phyloP scores from a whole-genome alignment of 2,329 filamentous ascomycete species.

The Phialocephala subalpina region DNA sequence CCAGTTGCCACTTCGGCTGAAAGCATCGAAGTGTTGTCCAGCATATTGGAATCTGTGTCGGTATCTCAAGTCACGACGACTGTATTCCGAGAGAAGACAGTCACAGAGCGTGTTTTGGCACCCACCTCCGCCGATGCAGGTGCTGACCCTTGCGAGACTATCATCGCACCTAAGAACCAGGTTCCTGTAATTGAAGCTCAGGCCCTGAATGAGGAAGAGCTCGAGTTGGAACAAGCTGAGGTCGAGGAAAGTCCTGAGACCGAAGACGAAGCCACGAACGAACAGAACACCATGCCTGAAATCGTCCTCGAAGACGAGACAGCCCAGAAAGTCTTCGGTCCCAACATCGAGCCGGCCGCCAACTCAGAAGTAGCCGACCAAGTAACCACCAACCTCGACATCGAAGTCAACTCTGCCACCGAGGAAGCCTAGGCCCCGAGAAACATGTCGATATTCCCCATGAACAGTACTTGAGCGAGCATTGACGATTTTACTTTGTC shows the following conservation, averaged over 20 bases:
- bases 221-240: background rate
- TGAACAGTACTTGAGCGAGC: constrained; percentile 17
- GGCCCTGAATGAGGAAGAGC: background rate
- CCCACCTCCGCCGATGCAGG: background rate
- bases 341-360: background rate
- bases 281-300: background rate
- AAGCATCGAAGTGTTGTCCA: background rate
- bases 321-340: background rate
- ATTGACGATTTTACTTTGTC: constrained; percentile 8
- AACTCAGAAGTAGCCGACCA: background rate
- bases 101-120: constrained; percentile 1
- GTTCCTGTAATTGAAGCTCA: background rate
- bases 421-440: background rate
- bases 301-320: background rate
- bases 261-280: background rate
- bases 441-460: background rate
- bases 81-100: constrained; percentile 10
- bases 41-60: background rate
- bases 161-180: background rate
- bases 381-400: background rate
- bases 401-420: background rate
- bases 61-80: constrained; percentile 7
- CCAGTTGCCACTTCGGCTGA: background rate
- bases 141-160: constrained; percentile 5
- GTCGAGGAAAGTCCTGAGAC: background rate